These are phyloP conservation scores for Trichophyton schoenleinii DNA, from an alignment of 2,329 filamentous ascomycete species.

Conservation along the genomic window DNA sequence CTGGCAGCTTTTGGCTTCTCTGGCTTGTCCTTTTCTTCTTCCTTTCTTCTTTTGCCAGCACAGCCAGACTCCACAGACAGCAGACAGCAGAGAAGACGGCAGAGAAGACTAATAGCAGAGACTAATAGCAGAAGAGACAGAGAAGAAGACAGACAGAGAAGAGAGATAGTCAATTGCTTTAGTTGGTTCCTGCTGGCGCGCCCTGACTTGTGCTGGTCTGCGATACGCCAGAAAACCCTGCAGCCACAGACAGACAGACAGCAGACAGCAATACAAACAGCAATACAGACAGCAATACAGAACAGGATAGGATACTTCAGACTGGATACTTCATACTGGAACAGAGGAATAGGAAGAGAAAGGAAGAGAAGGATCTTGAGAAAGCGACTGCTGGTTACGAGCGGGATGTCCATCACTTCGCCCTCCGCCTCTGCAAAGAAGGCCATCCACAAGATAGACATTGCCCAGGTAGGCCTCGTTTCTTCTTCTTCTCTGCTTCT, in stretches of 20 bases:
- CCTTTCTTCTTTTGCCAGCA: not conserved
- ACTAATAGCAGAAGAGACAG: not conserved
- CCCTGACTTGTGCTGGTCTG: no score
- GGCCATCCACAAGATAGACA: constrained; percentile 31
- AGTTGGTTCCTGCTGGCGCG: no score
- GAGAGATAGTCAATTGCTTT: not conserved
- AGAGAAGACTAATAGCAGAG: not conserved
- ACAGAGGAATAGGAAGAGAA: not conserved
- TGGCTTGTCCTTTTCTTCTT: not conserved
- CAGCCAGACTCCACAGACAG: not conserved
- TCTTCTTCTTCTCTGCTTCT: not conserved
- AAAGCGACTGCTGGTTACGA: not conserved
- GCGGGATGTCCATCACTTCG: constrained; percentile 14
- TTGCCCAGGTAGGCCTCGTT: constrained; percentile 26
- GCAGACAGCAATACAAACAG: no score
- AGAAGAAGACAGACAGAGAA: not conserved
- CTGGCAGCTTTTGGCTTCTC: not conserved
- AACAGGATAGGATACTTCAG: no score
- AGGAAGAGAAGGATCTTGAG: not conserved
- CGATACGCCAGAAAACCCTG: no score
- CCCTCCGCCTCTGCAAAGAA: constrained; percentile 24
- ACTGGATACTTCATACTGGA: not conserved
- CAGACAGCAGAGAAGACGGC: not conserved
- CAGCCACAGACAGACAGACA: no score
- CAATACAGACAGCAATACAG: no score